phyloP scores from a whole-genome alignment of 495 filamentous ascomycete genomes.

The Aspergillus affinis region DNA sequence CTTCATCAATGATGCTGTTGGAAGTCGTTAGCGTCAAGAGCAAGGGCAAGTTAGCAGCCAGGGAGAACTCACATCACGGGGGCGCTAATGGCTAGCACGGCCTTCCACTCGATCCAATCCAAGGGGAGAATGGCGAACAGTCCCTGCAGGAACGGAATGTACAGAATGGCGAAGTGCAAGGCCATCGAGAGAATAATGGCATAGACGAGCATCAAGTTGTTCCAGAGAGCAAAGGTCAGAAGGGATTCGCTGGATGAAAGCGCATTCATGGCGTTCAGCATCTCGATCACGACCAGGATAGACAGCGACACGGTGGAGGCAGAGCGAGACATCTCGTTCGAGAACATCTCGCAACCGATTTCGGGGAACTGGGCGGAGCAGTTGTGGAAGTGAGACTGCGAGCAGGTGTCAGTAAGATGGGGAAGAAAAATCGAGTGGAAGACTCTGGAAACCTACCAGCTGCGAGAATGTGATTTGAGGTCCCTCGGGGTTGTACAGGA shows the following conservation, averaged over 20 bases:
- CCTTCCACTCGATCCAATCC: slow-evolving; percentile 89
- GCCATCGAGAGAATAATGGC: slow-evolving; percentile 94
- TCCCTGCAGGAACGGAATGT: slow-evolving; percentile 83
- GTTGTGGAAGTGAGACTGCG: slow-evolving; percentile 82
- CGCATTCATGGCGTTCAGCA: slow-evolving; percentile 99
- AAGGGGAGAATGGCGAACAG: slow-evolving; percentile 92
- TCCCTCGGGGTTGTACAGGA: slow-evolving; percentile 91
- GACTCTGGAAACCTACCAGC: slow-evolving; percentile 51
- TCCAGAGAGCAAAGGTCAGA: slow-evolving; percentile 87
- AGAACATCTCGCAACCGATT: slow-evolving; percentile 94
- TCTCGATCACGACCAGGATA: slow-evolving; percentile 95
- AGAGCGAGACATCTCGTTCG: slow-evolving; percentile 82
- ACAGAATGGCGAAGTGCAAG: slow-evolving; percentile 91
- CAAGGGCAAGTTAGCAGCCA: slow-evolving; percentile 2
- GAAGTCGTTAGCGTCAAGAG: slow-evolving; percentile 17
- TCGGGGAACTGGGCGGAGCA: slow-evolving; percentile 85
- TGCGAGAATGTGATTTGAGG: slow-evolving; percentile 94
- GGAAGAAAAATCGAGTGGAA: neutral
- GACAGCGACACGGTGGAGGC: slow-evolving; percentile 94
- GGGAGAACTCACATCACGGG: slow-evolving; percentile 82
- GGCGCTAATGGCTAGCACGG: slow-evolving; percentile 82
- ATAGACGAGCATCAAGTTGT: slow-evolving; percentile 96
- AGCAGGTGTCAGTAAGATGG: slow-evolving; percentile 13
- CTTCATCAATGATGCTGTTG: slow-evolving; percentile 82
- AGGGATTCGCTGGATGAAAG: slow-evolving; percentile 94